A percentile compares a stretch with the other conserved stretches of the same genome.
Evolutionary conservation across 1,284 basidiomycete species (phyloP).

Genomic region (Porodaedalea pini): DNA sequence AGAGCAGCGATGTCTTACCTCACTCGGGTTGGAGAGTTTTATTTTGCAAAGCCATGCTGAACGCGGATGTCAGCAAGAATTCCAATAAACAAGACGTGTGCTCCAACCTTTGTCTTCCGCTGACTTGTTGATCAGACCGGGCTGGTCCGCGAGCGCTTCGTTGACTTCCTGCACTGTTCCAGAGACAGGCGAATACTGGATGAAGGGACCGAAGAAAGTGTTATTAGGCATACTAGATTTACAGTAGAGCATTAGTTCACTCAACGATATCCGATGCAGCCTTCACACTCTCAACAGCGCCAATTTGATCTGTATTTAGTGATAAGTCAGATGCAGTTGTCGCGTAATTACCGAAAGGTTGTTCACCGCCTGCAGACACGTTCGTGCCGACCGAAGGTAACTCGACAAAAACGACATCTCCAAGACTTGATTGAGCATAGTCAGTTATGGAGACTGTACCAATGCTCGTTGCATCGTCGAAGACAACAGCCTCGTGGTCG

Average conservation of each 20-base stretch:
- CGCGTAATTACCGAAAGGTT: slow-evolving; percentile 3
- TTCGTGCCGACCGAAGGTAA: slow-evolving; percentile 71
- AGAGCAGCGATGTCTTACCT: slow-evolving; percentile 43
- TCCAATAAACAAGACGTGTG: background rate
- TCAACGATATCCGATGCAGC: slow-evolving; percentile 92
- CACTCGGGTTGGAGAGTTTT: slow-evolving; percentile 71
- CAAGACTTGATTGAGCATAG: slow-evolving; percentile 89
- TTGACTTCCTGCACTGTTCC: slow-evolving; percentile 85
- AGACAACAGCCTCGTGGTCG: slow-evolving; percentile 89
- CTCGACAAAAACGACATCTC: slow-evolving; percentile 98
- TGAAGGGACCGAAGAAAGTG: background rate
- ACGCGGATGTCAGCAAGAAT: background rate
- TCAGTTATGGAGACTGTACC: slow-evolving; percentile 90
- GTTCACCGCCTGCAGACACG: slow-evolving; percentile 73
- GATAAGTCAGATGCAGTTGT: background rate
- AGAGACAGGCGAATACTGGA: slow-evolving; percentile 89
- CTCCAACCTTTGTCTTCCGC: slow-evolving; percentile 81
- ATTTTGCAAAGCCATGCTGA: slow-evolving; percentile 97
- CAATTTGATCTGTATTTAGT: slow-evolving; percentile 71
- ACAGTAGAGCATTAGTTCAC: slow-evolving; percentile 25
- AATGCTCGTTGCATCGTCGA: slow-evolving; percentile 76
- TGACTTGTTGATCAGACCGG: slow-evolving; percentile 86
- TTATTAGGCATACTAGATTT: slow-evolving; percentile 11
- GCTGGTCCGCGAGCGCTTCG: slow-evolving; percentile 62
- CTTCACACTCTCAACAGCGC: slow-evolving; percentile 97